Evolutionary conservation across 192 early-diverging fungal species (phyloP), one percentile per base, ranked within the genome.

Genomic region (Podila epigama): DNA sequence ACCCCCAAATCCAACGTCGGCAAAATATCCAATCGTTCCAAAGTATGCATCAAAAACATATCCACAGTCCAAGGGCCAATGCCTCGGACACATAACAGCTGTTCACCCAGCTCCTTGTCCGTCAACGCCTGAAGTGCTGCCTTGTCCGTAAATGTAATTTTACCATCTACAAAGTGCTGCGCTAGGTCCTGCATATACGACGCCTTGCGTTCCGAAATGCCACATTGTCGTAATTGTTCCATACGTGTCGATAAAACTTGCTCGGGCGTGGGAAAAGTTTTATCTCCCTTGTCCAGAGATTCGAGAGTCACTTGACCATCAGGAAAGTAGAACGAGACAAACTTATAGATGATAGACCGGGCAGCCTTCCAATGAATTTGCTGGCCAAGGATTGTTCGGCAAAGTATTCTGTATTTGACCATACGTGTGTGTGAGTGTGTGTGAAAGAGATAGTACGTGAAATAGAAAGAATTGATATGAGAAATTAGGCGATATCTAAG

Each of bases 171-270:
- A 58, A 75, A 75, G 33, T 75, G 71, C 27, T 52, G 48, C 4
- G 71, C 71, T 6, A 75, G 54, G 28, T 75, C 71, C 35, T 75
- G 71, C n/a, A 75, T 37, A 51, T 75, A 75, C n/a, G 71, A 75
- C 0, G 59, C 71, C 18, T 75, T 75, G 33, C 71, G 42, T 27
- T 75, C 71, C 7, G 71, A 75, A 10, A 75, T 50, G 5, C 71
- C 71, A 58, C 71, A 68, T 1, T 22, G 44, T 11, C 71, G 71
- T 10, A 75, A 40, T 6, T 40, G 12, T 6, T 68, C 71, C 40
- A 68, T 39, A 0, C 59, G n/a, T 0, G 71, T 75, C 31, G 71
- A 9, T 16, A 75, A 32, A 16, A 75, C 60, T 35, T 63, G 71
- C 1, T 55, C 42, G 4, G 71, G 64, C 0, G 64, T 67, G 1